These are phyloP conservation scores for Blastobotrys raffinosifermentans DNA, from an alignment of 1,139 yeast species.

Conservation along the genomic window DNA sequence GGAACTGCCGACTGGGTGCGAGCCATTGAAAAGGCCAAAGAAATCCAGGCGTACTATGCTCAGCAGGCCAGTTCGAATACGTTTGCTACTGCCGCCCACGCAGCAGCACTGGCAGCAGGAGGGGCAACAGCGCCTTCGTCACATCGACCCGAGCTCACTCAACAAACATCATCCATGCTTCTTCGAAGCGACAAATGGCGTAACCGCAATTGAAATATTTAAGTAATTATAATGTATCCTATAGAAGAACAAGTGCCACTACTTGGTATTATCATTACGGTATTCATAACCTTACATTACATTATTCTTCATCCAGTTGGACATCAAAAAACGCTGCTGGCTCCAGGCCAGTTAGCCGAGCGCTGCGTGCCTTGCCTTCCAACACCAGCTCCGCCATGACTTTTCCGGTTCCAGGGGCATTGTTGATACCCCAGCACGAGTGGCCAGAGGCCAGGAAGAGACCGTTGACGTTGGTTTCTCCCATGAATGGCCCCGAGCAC, in stretches of 20 bases:
- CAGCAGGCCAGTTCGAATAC: constrained; percentile 16
- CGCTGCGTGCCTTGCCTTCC: constrained; percentile 50
- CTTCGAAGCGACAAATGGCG: background rate
- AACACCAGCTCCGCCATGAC: constrained; percentile 80
- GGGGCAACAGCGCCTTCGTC: constrained; percentile 4
- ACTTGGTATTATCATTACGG: constrained; percentile 66
- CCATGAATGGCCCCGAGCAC: constrained; percentile 87
- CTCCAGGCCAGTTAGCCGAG: constrained; percentile 2
- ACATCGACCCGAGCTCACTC: background rate
- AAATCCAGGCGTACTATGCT: constrained; percentile 26
- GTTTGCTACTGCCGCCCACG: constrained; percentile 33
- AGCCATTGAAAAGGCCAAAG: constrained; percentile 26
- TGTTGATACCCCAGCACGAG: constrained; percentile 97
- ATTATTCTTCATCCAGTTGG: background rate
- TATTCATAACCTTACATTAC: constrained; percentile 57
- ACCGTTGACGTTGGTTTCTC: constrained; percentile 80
- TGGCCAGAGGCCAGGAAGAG: constrained; percentile 86
- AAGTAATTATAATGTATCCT: background rate
- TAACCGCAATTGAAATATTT: background rate
- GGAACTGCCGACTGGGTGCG: constrained; percentile 33
- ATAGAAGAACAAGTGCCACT: too few relatives aligned
- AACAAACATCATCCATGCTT: constrained; percentile 2
- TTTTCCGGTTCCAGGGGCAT: constrained; percentile 95
- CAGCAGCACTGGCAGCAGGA: constrained; percentile 30
- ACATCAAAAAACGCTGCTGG: background rate